phyloP scores from a whole-genome alignment of 176 grass and related monocot genomes.

The bread wheat (Triticum aestivum) region IWGSC_CS_RefSeq_v2.1 NC_057803.1:718565186-718565685 shows the following conservation, averaged over 20 bases:
- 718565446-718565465: constrained; percentile 67
- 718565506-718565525: constrained; percentile 62
- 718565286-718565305: constrained; percentile 74
- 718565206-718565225: constrained; percentile 69
- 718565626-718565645: constrained; percentile 76
- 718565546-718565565: constrained; percentile 71
- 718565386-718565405: constrained; percentile 79
- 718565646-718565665: constrained; percentile 90
- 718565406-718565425: constrained; percentile 65
- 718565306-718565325: constrained; percentile 62
- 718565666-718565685: constrained; percentile 99
- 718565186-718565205: constrained; percentile 93
- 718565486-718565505: constrained; percentile 51
- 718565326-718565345: constrained; percentile 79
- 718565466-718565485: constrained; percentile 3
- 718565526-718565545: constrained; percentile 91
- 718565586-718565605: constrained; percentile 75
- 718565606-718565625: constrained; percentile 93
- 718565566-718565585: constrained; percentile 77
- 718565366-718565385: constrained; percentile 90
- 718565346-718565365: constrained; percentile 72
- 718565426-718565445: constrained; percentile 65
- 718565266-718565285: constrained; percentile 71
- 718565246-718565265: constrained; percentile 84
- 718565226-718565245: constrained; percentile 78